phyloP scores from a whole-genome alignment of 2,329 filamentous ascomycete species.

The Juglanconis oblonga region DNA sequence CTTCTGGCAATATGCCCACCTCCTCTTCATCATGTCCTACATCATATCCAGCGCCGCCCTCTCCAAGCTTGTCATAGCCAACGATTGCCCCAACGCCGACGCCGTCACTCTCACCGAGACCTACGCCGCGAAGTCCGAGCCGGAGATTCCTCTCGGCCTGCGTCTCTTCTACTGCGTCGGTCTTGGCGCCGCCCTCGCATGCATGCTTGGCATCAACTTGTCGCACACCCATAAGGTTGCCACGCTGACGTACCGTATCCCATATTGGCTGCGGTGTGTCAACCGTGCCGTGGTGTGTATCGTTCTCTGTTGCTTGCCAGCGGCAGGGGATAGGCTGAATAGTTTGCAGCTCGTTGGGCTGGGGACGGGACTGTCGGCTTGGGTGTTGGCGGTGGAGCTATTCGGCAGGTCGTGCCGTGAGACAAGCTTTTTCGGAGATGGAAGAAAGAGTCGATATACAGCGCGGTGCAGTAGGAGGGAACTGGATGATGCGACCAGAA shows the following conservation, averaged over 20 bases:
- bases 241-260: slow-evolving; percentile 44
- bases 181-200: slow-evolving; percentile 51
- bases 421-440: slow-evolving; percentile 41
- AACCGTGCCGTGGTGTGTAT: slow-evolving; percentile 49
- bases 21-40: slow-evolving; percentile 63
- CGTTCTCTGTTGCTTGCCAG: slow-evolving; percentile 53
- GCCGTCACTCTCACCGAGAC: slow-evolving; percentile 46
- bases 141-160: slow-evolving; percentile 49
- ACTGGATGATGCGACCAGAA: slow-evolving; percentile 29
- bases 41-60: slow-evolving; percentile 57
- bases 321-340: slow-evolving; percentile 40
- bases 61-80: slow-evolving; percentile 55
- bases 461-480: slow-evolving; percentile 39
- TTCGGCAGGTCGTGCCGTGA: slow-evolving; percentile 45
- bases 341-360: slow-evolving; percentile 44
- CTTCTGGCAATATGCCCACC: slow-evolving; percentile 36
- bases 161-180: slow-evolving; percentile 65
- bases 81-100: slow-evolving; percentile 49
- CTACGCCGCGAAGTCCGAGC: slow-evolving; percentile 47
- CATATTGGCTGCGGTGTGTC: slow-evolving; percentile 47
- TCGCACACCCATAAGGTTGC: slow-evolving; percentile 53
- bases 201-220: slow-evolving; percentile 52
- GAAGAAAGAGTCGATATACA: slow-evolving; percentile 36
- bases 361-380: slow-evolving; percentile 41
- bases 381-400: slow-evolving; percentile 47